Evolutionary conservation across 352 stramenopile species (phyloP), one percentile per base, ranked within the genome.

Genomic region (Pythium grandisporangium): DNA sequence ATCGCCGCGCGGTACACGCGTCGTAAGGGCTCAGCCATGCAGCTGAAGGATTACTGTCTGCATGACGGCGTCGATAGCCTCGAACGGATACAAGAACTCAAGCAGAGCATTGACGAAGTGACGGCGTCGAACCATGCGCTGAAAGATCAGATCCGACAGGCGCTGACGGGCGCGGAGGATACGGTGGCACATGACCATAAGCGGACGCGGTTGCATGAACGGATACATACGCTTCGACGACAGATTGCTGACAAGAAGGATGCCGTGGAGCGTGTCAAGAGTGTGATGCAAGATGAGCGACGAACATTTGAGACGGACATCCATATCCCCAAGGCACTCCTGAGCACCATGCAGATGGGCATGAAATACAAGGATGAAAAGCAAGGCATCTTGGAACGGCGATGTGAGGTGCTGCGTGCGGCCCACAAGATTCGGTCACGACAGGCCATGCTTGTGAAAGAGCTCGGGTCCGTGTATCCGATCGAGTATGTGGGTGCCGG

Each of bases 281-380:
- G 55, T 2, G 72, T 84, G 14, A 73, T 90, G 71, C 53, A 83
- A 13, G 73, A 90, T 38, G 76, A 90, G 41, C 73, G 70, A 29
- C 71, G 67, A 24, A 86, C 69, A 13, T 85, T 87, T 35, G 72
- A 87, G 51, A 85, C 73, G 0, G 76, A 87, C 39, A 84, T 90
- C 29, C 76, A 84, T 47, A 82, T 87, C 35, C 70, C 76, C 3
- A 90, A 85, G 57, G 73, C 76, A 17, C 55, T 90, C 21, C 30
- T 87, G 16, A 76, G 59, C 33, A 87, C 68, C 29, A 84, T 87
- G 73, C 70, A 84, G 33, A 87, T 90, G 76, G 78, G 66, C 44
- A 66, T 84, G 49, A 66, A 67, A n/a, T 90, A 81, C 56, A 87
- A 90, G 56, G 71, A 85, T 42, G 73, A 90, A 42, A 81, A 82